Evolutionary conservation across 73 alveolate species (phyloP).

Genomic region (Paramecium biaurelia): DNA sequence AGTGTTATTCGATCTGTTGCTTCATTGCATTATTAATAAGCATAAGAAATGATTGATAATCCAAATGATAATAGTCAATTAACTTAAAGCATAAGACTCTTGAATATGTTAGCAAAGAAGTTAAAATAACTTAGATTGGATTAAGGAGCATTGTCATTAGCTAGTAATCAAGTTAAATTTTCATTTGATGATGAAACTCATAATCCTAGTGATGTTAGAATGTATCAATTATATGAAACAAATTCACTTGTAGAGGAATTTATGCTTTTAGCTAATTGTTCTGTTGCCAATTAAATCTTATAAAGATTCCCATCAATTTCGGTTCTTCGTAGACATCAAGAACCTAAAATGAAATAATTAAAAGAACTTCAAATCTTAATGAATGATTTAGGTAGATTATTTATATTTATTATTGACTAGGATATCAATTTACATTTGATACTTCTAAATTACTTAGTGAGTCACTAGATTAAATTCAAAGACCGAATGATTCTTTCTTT

Average conservation of each 20-base stretch:
- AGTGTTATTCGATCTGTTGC: conserved; percentile 85
- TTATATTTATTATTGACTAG: not conserved
- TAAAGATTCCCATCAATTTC: conserved; percentile 79
- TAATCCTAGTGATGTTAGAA: conserved; percentile 91
- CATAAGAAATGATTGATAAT: conserved; percentile 79
- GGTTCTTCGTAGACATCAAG: conserved; percentile 83
- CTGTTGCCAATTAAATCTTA: conserved; percentile 89
- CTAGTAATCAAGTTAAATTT: conserved; percentile 96
- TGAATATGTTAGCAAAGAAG: conserved; percentile 77
- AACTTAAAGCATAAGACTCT: conserved; percentile 71
- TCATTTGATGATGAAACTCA: conserved; percentile 91
- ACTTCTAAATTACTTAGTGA: conserved; percentile 81
- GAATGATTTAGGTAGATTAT: conserved; percentile 68
- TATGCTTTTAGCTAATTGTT: conserved; percentile 96
- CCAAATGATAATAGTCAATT: conserved; percentile 73
- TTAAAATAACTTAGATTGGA: conserved; percentile 83
- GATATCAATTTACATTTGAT: conserved; percentile 42
- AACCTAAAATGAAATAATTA: conserved; percentile 82
- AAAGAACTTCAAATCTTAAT: conserved; percentile 71
- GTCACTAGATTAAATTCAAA: conserved; percentile 83
- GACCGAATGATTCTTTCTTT: conserved; percentile 85
- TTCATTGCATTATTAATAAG: conserved; percentile 81
- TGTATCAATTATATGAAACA: conserved; percentile 85
- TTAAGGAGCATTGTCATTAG: conserved; percentile 94
- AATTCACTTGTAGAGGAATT: conserved; percentile 96